Percentiles rank a stretch among this genome's conserved stretches.
Evolutionary conservation across 805 yeast genomes (phyloP).

Genomic region (Clavispora asparagi): DNA sequence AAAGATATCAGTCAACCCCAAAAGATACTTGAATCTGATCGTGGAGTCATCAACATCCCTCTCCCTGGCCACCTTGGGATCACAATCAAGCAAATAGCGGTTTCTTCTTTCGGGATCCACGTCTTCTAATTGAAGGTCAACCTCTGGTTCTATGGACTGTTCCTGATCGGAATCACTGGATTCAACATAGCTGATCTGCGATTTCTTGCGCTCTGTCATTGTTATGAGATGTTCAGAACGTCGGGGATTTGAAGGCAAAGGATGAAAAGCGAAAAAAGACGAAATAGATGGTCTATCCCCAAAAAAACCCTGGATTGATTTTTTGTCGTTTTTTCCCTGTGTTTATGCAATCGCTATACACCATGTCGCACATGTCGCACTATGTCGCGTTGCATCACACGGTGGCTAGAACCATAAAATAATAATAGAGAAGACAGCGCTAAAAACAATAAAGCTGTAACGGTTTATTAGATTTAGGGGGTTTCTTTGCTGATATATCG

Average conservation of each 20-base stretch:
- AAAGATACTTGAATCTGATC: constrained; percentile 70
- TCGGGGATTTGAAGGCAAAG: neutral
- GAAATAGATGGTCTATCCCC: neutral
- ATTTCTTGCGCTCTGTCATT: constrained; percentile 1
- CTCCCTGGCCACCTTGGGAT: constrained; percentile 53
- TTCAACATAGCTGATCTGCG: constrained; percentile 1
- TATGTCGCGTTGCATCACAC: neutral
- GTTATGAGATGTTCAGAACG: neutral
- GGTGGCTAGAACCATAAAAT: no score
- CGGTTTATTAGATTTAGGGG: no score
- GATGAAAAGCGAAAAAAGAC: neutral
- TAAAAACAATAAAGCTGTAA: no score
- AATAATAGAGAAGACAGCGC: no score
- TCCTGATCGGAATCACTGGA: constrained; percentile 4
- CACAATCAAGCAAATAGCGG: constrained; percentile 22
- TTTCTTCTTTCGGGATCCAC: constrained; percentile 5
- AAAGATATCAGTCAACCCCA: constrained; percentile 80
- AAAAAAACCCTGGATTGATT: neutral
- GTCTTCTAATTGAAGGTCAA: neutral
- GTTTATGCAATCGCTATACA: neutral
- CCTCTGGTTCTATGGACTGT: constrained; percentile 1
- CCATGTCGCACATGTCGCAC: neutral
- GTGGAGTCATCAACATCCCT: constrained; percentile 60
- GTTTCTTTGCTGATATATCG: no score
- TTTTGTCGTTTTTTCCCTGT: neutral